Evolutionary conservation across 768 basidiomycete species (phyloP).

Genomic region (Russula sp.): DNA sequence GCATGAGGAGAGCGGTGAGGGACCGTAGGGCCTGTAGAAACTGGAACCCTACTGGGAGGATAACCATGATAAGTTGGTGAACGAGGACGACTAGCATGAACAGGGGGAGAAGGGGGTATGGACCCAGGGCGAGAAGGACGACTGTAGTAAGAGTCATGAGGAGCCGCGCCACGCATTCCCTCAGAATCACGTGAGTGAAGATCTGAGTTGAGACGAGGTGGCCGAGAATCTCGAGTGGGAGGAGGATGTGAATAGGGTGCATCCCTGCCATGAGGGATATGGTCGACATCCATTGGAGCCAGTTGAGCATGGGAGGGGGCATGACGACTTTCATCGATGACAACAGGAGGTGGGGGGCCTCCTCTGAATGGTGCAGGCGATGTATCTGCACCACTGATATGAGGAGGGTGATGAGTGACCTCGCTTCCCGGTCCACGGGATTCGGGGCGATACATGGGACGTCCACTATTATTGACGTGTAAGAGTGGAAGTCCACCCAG

Average conservation of each 20-base stretch:
- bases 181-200: conserved; percentile 44
- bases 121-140: conserved; percentile 48
- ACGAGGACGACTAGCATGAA: conserved; percentile 38
- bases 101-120: conserved; percentile 53
- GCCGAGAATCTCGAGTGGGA: conserved; percentile 42
- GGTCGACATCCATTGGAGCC: conserved; percentile 61
- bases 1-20: conserved; percentile 56
- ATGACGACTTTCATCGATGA: conserved; percentile 70
- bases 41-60: conserved; percentile 41
- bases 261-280: conserved; percentile 41
- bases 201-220: conserved; percentile 63
- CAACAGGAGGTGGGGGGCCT: conserved; percentile 75
- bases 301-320: conserved; percentile 57
- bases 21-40: conserved; percentile 42
- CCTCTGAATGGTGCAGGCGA: conserved; percentile 75
- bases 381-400: conserved; percentile 38
- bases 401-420: conserved; percentile 52
- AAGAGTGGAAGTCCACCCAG: conserved; percentile 62
- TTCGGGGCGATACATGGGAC: conserved; percentile 54
- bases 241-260: conserved; percentile 35
- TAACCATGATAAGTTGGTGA: conserved; percentile 47
- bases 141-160: conserved; percentile 50
- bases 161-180: conserved; percentile 42
- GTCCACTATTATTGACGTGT: conserved; percentile 37
- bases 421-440: conserved; percentile 48